Evolutionary conservation across 2,329 filamentous ascomycete genomes (phyloP).

Genomic region (Amylocarpus encephaloides): DNA sequence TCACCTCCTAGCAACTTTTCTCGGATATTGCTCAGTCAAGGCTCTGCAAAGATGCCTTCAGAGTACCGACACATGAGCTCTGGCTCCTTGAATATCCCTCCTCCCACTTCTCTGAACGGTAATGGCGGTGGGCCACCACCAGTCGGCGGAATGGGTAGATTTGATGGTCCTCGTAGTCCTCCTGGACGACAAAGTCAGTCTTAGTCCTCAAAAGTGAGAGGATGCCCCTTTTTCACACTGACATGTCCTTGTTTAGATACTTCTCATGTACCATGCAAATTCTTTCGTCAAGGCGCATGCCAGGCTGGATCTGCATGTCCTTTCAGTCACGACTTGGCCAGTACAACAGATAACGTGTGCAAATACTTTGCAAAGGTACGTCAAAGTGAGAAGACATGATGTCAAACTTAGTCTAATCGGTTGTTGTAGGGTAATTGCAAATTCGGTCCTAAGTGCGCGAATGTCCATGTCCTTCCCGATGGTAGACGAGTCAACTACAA

Average conservation of each 20-base stretch:
- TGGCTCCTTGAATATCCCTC: slow-evolving; percentile 38
- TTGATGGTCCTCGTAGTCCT: slow-evolving; percentile 56
- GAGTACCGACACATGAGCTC: slow-evolving; percentile 52
- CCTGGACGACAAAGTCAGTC: slow-evolving; percentile 46
- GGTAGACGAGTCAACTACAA: slow-evolving; percentile 83
- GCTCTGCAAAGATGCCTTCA: slow-evolving; percentile 29
- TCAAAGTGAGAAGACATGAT: slow-evolving; percentile 6
- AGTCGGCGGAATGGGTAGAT: slow-evolving; percentile 37
- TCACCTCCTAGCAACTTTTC: not conserved
- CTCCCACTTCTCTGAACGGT: slow-evolving; percentile 20
- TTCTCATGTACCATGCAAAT: slow-evolving; percentile 97
- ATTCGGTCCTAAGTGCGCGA: slow-evolving; percentile 95
- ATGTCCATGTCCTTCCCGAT: slow-evolving; percentile 91
- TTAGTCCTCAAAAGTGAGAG: slow-evolving; percentile 20
- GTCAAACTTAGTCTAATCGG: slow-evolving; percentile 7
- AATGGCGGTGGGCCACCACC: slow-evolving; percentile 35
- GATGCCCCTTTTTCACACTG: slow-evolving; percentile 7
- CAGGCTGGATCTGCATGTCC: slow-evolving; percentile 95
- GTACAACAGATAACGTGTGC: slow-evolving; percentile 81
- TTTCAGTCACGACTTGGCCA: slow-evolving; percentile 88
- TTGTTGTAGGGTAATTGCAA: slow-evolving; percentile 85
- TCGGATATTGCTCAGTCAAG: slow-evolving; percentile 20
- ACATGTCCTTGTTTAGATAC: slow-evolving; percentile 56
- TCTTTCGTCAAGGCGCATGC: slow-evolving; percentile 93
- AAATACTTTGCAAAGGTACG: slow-evolving; percentile 97